Evolutionary conservation across 306 rosid genomes (phyloP).

Genomic region (Pyrus bretschneideri): DNA sequence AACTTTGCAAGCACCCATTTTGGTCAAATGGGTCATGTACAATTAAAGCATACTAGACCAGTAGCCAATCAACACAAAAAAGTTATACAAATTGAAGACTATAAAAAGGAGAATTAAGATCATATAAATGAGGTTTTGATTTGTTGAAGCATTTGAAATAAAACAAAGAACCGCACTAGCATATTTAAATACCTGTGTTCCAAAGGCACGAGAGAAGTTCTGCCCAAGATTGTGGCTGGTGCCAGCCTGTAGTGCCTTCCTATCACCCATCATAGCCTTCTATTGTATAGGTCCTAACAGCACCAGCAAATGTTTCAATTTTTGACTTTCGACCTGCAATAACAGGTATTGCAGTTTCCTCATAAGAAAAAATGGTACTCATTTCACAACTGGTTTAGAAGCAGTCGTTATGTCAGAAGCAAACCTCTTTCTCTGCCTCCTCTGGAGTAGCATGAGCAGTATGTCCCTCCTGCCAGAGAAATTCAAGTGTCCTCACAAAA

Average conservation of each 20-base stretch:
- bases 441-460: slow-evolving; percentile 87
- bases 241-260: slow-evolving; percentile 94
- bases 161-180: neutral
- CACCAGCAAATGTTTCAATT: slow-evolving; percentile 98
- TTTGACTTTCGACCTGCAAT: slow-evolving; percentile 89
- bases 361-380: slow-evolving; percentile 30
- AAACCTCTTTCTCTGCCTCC: slow-evolving; percentile 95
- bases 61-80: neutral
- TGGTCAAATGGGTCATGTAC: slow-evolving; percentile 15
- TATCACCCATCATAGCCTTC: slow-evolving; percentile 99
- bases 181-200: slow-evolving; percentile 57
- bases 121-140: neutral
- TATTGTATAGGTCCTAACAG: slow-evolving; percentile 78
- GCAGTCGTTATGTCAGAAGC: slow-evolving; percentile 15
- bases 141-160: neutral
- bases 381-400: neutral
- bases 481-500: slow-evolving; percentile 89
- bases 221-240: slow-evolving; percentile 99
- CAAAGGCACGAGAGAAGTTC: slow-evolving; percentile 90
- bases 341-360: slow-evolving; percentile 95
- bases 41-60: neutral
- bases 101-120: neutral
- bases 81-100: neutral
- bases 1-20: slow-evolving; percentile 53
- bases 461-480: slow-evolving; percentile 99